Base-by-base conservation (phyloP, 441 rosid genomes). In the Gossypium davidsonii region DNA sequence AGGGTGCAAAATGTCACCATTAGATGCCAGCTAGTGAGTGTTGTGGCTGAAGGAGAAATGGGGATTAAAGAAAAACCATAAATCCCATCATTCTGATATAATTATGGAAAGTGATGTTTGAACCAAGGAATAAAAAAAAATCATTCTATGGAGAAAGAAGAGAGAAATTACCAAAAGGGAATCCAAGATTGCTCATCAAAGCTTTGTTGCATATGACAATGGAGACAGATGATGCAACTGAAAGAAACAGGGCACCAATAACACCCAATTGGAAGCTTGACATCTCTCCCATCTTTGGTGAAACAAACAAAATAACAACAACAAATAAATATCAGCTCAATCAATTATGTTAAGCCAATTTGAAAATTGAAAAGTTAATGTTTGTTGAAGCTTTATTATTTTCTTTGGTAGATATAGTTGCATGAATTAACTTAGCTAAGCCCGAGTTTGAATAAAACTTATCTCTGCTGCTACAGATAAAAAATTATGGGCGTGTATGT, bases 141-240 rank as follows among this genome's bases (percentile, higher is more conserved):
- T 51, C 5, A 58, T 11, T 26, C 10, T 60, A 14, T 48, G 70
- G 51, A 37, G 6, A 62, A 66, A 46, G 48, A 56, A 69, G 34
- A 15, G 15, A 9, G 0, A n/a, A 61, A 6, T 84, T 87, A 91
- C 99, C 99, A 78, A 95, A 95, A 48, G 98, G 98, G 84, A 95
- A 95, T 78, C 99, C 97, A 21, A 95, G 96, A 78, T 92, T 87
- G 84, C 96, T 89, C 98, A 95, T 95, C 78, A 95, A 80, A 81
- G 99, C 99, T 85, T 95, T 95, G 85, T 95, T 95, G 89, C 99
- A 95, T 20, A 95, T 92, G 76, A 92, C 99, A 81, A 95, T 95
- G 76, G 99, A 92, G 67, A 95, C 98, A 26, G 99, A 95, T 66
- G 98, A 92, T 64, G 97, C 98, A 77, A 95, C 98, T 7, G 99